Base-by-base conservation (phyloP, 2,329 filamentous ascomycete genomes). In the Colletotrichum shisoi region DNA sequence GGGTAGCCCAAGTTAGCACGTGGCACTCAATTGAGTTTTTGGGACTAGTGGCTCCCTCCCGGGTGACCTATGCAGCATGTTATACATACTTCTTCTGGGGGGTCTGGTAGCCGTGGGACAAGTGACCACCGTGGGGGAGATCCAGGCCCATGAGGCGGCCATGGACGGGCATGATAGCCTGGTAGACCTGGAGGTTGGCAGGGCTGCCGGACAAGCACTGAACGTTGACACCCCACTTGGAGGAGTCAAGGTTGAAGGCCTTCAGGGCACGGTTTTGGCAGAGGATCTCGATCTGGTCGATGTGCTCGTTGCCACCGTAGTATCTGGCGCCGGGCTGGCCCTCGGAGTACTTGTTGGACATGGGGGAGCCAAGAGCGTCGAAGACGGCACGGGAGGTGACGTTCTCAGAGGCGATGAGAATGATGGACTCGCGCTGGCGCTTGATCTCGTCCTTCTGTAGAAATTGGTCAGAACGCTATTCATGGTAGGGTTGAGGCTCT, bases 341-440 rank as follows among this genome's bases (percentile, higher is more conserved):
- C 86, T 99, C 95, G 19, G 93, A 97, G 88, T 99, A 99, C 85
- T 99, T 99, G 88, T 99, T 97, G 81, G 92, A 93, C 91, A 95
- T 96, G 79, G 91, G 91, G 67, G 90, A 94, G 76, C 95, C 95
- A 72, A 99, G 89, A 69, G 95, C 95, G 83, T 99, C 94, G 84
- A 97, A 97, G 76, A 99, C 95, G 75, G 95, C 94, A 74, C 94
- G 93, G 70, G 95, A 99, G 67, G 95, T 99, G 82, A 99, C 94
- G 86, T 99, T 99, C 85, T 99, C 95, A 64, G 95, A 98, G 77
- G 95, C 94, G 76, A 99, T 99, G 79, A 99, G 90, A 77, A 98
- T 92, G 82, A 99, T 96, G 75, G 94, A 98, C 86, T 99, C 94
- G 80, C 93, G 90, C 85, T 99, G 95, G 78, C 95, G 93, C 87